Conservation (phyloP, 768 basidiomycete species). For the Paxillus rubicundulus region DNA sequence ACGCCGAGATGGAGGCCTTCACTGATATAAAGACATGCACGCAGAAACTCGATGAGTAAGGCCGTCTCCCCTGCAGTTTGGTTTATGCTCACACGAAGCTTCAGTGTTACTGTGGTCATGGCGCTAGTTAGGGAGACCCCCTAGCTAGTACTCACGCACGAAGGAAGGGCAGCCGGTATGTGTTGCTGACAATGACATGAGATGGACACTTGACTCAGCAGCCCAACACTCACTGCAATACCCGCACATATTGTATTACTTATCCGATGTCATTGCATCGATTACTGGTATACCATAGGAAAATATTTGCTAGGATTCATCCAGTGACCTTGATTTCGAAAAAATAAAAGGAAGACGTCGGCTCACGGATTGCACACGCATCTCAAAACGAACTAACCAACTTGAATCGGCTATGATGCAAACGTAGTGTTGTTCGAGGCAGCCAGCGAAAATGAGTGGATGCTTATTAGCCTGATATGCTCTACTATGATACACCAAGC, state of each 20-base stretch:
- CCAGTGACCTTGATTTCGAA: too few relatives aligned
- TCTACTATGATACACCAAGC: slow-evolving; percentile 32
- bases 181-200: too few relatives aligned
- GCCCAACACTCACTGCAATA: not conserved
- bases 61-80: slow-evolving; percentile 5
- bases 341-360: too few relatives aligned
- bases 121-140: slow-evolving; percentile 64
- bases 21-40: slow-evolving; percentile 3
- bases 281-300: not conserved
- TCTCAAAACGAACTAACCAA: too few relatives aligned
- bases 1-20: slow-evolving; percentile 7
- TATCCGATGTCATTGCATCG: not conserved
- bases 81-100: slow-evolving; percentile 9
- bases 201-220: not conserved
- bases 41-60: slow-evolving; percentile 82
- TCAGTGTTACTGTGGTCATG: slow-evolving; percentile 69
- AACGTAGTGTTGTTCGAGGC: too few relatives aligned
- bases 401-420: too few relatives aligned
- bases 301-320: too few relatives aligned
- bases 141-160: slow-evolving; percentile 32
- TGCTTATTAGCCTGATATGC: slow-evolving; percentile 14
- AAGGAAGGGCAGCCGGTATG: not conserved
- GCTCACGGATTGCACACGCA: too few relatives aligned
- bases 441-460: not conserved
- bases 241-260: not conserved